A percentile compares a stretch with the other conserved stretches of the same genome.
Evolutionary conservation across 805 yeast species (phyloP).

Genomic region (Suhomyces xylopsoci): DNA sequence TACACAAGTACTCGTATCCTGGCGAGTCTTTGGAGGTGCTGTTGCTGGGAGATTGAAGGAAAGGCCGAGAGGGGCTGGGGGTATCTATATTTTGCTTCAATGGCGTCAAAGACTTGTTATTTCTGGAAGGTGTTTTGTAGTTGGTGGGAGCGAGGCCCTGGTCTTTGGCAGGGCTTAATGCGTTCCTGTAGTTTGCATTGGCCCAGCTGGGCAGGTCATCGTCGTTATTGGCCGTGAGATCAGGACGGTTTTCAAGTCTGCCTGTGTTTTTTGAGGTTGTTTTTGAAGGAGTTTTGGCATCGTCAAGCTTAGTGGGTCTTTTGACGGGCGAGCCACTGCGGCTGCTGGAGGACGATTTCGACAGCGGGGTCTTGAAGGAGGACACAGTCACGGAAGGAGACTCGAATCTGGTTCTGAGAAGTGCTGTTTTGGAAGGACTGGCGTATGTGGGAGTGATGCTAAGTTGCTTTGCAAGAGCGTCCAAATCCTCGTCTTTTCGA

Average conservation of each 20-base stretch:
- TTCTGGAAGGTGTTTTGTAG: neutral
- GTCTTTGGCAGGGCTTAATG: conserved; percentile 8
- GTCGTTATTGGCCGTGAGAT: conserved; percentile 5
- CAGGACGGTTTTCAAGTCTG: conserved; percentile 1
- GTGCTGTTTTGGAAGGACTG: conserved; percentile 24
- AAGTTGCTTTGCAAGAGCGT: conserved; percentile 37
- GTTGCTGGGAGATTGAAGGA: conserved; percentile 28
- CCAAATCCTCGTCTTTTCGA: conserved; percentile 33
- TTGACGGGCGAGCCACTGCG: conserved; percentile 13
- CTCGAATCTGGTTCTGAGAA: conserved; percentile 33
- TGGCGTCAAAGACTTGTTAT: conserved; percentile 6
- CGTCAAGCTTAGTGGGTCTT: neutral
- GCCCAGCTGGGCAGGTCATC: conserved; percentile 21
- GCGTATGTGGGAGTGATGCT: conserved; percentile 21
- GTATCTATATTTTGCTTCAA: conserved; percentile 10
- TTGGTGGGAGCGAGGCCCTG: neutral
- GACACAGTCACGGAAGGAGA: conserved; percentile 43
- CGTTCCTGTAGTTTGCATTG: conserved; percentile 17
- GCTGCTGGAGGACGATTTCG: conserved; percentile 18
- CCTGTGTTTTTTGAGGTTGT: neutral
- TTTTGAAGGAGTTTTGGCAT: neutral
- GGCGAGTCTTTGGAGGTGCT: conserved; percentile 30
- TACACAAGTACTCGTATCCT: conserved; percentile 73
- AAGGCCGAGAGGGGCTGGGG: conserved; percentile 15
- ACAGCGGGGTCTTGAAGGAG: conserved; percentile 35